Conservation (phyloP, 345 rosid genomes). For the Draba incana region DNA sequence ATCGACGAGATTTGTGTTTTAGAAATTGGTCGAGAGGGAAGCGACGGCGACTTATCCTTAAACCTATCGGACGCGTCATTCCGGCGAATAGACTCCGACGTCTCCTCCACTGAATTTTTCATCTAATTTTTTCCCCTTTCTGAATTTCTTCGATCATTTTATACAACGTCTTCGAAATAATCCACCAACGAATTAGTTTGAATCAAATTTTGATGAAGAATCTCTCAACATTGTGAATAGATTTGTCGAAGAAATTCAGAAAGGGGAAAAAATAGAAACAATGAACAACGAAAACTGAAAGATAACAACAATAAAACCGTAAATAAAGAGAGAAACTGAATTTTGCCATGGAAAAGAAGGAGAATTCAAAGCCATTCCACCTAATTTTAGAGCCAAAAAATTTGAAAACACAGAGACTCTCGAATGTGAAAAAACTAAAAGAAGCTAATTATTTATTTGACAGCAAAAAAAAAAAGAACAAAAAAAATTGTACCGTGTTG, state of each 20-base stretch:
- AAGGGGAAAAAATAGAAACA: neutral
- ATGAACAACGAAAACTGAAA: neutral
- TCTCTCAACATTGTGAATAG: too few relatives aligned
- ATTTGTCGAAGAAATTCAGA: neutral
- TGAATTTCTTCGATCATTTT: too few relatives aligned
- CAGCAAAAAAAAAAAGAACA: too few relatives aligned
- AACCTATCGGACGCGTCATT: constrained; percentile 61
- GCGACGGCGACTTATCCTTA: constrained; percentile 71
- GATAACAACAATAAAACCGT: neutral
- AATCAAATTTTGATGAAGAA: neutral
- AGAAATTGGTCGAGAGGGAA: constrained; percentile 70
- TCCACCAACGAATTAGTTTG: too few relatives aligned
- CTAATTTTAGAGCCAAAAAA: neutral
- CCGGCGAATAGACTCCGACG: constrained; percentile 59
- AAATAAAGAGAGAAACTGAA: constrained; percentile 9
- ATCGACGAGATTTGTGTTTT: constrained; percentile 60
- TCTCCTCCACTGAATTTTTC: constrained; percentile 75
- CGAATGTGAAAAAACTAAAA: too few relatives aligned
- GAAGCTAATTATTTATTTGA: too few relatives aligned
- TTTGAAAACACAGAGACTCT: constrained; percentile 5
- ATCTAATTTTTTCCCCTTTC: neutral
- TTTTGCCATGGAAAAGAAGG: constrained; percentile 4
- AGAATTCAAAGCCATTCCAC: neutral
- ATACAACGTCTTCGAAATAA: too few relatives aligned
- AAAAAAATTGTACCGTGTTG: too few relatives aligned